Evolutionary conservation across 2,329 filamentous ascomycete genomes (phyloP).

Genomic region (Trichoderma koningii): DNA sequence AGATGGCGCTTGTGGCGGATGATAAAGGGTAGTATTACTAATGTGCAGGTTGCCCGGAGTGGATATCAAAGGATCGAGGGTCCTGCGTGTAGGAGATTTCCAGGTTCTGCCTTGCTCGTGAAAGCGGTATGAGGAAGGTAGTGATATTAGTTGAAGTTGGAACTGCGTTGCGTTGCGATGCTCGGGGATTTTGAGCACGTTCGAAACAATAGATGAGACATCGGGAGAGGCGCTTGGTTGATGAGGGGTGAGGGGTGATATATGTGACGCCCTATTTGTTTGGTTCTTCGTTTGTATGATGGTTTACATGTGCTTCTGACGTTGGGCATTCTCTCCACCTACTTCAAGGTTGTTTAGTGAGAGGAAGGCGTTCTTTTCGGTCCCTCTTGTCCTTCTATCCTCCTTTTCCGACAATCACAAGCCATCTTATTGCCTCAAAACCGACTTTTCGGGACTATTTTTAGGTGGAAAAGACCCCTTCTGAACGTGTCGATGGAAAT

Average conservation of each 20-base stretch:
- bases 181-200: too few relatives aligned
- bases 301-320: not conserved
- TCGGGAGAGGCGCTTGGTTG: not conserved
- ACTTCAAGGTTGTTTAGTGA: not conserved
- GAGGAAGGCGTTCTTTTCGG: too few relatives aligned
- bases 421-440: not conserved
- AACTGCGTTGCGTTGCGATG: too few relatives aligned
- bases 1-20: slow-evolving; percentile 21
- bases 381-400: not conserved
- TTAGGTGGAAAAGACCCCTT: not conserved
- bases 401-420: not conserved
- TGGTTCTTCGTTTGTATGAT: not conserved
- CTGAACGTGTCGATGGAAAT: not conserved
- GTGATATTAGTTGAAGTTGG: too few relatives aligned
- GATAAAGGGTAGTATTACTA: slow-evolving; percentile 21
- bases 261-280: not conserved
- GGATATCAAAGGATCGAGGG: slow-evolving; percentile 8
- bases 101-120: too few relatives aligned
- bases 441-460: not conserved
- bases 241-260: not conserved
- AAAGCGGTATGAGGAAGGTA: too few relatives aligned
- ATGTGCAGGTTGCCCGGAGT: slow-evolving; percentile 5
- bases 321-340: not conserved
- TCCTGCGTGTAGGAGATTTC: not conserved
- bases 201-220: not conserved